These are phyloP conservation scores for Megacollybia marginata DNA, from an alignment of 768 basidiomycete genomes.

Conservation along the genomic window DNA sequence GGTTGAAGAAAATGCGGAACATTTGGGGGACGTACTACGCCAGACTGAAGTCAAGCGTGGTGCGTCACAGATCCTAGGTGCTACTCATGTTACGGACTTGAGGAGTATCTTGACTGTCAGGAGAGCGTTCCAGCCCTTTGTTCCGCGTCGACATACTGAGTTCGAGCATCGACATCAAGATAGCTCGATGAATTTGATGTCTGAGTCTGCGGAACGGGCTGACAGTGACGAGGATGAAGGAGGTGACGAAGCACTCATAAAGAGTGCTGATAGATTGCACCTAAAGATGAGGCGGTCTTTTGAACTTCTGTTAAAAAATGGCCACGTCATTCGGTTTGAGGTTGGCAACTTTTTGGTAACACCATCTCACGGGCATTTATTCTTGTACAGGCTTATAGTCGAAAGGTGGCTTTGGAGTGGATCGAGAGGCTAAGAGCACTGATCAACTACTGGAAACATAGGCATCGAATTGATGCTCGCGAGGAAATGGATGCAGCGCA, in stretches of 20 bases:
- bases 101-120: slow-evolving; percentile 58
- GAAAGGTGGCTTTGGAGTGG: slow-evolving; percentile 75
- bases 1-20: slow-evolving; percentile 16
- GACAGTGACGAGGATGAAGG: slow-evolving; percentile 59
- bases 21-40: slow-evolving; percentile 23
- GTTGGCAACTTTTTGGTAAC: slow-evolving; percentile 30
- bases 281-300: slow-evolving; percentile 64
- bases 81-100: slow-evolving; percentile 68
- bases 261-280: slow-evolving; percentile 32
- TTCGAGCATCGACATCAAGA: slow-evolving; percentile 12
- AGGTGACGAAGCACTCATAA: slow-evolving; percentile 46
- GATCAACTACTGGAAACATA: slow-evolving; percentile 70
- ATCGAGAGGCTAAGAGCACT: slow-evolving; percentile 67
- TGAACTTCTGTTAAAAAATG: slow-evolving; percentile 65
- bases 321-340: slow-evolving; percentile 71
- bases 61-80: slow-evolving; percentile 50
- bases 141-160: slow-evolving; percentile 29
- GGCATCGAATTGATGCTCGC: slow-evolving; percentile 67
- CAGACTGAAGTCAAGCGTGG: slow-evolving; percentile 57
- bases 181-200: slow-evolving; percentile 23
- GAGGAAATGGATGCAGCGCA: slow-evolving; percentile 78
- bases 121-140: slow-evolving; percentile 47
- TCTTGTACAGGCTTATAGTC: slow-evolving; percentile 49
- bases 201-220: slow-evolving; percentile 29
- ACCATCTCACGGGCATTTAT: slow-evolving; percentile 1